Percentiles rank a stretch among this genome's conserved stretches.
Evolutionary conservation across 2,329 filamentous ascomycete species (phyloP).

Genomic region (Aureobasidium sp.): DNA sequence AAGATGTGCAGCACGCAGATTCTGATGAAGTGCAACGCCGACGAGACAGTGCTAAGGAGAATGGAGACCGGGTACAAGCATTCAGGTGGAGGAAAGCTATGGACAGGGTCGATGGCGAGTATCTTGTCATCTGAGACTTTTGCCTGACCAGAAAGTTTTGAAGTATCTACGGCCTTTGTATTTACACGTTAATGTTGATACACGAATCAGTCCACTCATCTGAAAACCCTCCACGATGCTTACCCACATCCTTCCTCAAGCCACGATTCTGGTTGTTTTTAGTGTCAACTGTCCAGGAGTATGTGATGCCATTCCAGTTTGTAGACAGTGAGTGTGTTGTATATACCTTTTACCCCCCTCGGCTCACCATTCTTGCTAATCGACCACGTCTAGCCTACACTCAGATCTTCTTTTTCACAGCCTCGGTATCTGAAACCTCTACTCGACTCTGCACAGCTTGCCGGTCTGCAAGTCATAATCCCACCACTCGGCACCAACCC

Average conservation of each 20-base stretch:
- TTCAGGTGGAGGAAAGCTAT: constrained; percentile 44
- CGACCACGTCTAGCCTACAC: neutral
- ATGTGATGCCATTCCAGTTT: too few relatives aligned
- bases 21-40: constrained; percentile 22
- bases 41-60: constrained; percentile 18
- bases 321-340: too few relatives aligned
- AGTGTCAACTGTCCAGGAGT: too few relatives aligned
- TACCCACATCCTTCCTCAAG: too few relatives aligned
- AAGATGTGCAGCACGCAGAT: constrained; percentile 18
- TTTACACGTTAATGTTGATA: neutral
- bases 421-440: neutral
- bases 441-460: neutral
- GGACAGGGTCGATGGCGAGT: constrained; percentile 42
- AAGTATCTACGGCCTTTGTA: neutral
- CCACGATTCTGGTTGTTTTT: too few relatives aligned
- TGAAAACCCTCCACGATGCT: too few relatives aligned
- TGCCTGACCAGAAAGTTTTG: neutral
- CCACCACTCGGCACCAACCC: neutral
- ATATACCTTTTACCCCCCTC: too few relatives aligned
- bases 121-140: constrained; percentile 38
- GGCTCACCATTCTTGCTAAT: neutral
- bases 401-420: neutral
- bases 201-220: neutral
- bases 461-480: neutral
- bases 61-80: constrained; percentile 27